Percentiles rank a stretch among this genome's conserved stretches.
Conservation (phyloP, 129 eudicot species). For the Pulicaria dysenterica region DNA sequence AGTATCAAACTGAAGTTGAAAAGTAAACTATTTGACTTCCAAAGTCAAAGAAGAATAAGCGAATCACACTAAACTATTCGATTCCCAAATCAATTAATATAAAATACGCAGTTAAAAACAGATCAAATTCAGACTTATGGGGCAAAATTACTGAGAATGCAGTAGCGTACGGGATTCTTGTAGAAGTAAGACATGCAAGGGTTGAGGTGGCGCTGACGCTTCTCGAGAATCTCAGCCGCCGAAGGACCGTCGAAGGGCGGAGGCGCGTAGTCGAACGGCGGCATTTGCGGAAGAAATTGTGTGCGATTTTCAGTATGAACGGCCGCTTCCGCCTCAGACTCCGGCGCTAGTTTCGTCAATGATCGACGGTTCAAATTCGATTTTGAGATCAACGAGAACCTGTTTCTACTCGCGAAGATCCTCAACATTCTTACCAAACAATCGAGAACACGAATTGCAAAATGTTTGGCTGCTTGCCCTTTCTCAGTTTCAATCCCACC, state of each 20-base stretch:
- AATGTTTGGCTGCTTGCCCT: no score
- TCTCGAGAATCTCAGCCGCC: constrained; percentile 52
- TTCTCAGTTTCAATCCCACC: no score
- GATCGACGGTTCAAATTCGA: not conserved
- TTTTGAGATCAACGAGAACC: not conserved
- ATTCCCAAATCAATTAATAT: not conserved
- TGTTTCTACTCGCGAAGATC: constrained; percentile 9
- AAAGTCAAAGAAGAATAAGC: not conserved
- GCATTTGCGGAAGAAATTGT: constrained; percentile 48
- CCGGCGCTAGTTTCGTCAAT: constrained; percentile 19
- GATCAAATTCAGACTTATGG: no score
- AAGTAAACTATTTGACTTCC: not conserved
- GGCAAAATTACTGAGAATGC: not conserved
- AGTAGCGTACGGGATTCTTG: constrained; percentile 47
- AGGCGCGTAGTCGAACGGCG: constrained; percentile 66
- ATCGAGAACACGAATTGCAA: no score
- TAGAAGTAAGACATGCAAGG: constrained; percentile 60
- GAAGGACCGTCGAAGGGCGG: constrained; percentile 67
- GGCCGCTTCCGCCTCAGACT: constrained; percentile 13
- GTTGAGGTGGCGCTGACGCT: constrained; percentile 56
- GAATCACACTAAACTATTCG: not conserved
- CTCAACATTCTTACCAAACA: constrained; percentile 30
- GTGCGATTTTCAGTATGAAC: constrained; percentile 26
- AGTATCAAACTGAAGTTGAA: not conserved
- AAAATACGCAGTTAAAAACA: constrained; percentile 1